Conservation (phyloP, 1,139 yeast species). For the Saccharomyces hybrid region DNA sequence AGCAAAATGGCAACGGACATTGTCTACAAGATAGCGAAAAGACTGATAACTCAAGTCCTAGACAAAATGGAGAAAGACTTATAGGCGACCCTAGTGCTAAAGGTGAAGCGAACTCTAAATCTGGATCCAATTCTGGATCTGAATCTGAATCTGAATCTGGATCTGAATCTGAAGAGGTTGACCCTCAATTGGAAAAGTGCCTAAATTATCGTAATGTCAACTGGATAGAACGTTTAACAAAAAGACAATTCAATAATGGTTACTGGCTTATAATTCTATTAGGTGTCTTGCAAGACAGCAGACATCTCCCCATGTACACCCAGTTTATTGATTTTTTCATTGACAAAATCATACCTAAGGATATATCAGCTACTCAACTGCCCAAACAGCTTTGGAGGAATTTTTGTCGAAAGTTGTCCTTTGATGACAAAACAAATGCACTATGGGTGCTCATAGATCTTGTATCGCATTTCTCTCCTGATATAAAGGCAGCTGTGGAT, state of each 20-base stretch:
- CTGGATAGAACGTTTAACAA: constrained; percentile 74
- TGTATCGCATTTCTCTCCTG: constrained; percentile 26
- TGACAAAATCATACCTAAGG: constrained; percentile 21
- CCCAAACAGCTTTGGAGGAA: constrained; percentile 31
- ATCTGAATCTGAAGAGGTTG: constrained; percentile 26
- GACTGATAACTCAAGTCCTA: constrained; percentile 16
- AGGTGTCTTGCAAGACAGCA: constrained; percentile 50
- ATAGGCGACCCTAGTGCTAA: constrained; percentile 12
- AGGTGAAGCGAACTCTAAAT: constrained; percentile 9
- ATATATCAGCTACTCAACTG: constrained; percentile 21
- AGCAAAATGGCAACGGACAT: background rate
- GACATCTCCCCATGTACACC: constrained; percentile 27
- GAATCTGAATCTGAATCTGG: constrained; percentile 8
- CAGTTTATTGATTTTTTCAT: constrained; percentile 20
- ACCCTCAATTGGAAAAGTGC: constrained; percentile 43
- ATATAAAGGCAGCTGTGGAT: constrained; percentile 28
- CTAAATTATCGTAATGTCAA: constrained; percentile 54
- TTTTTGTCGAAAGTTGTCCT: constrained; percentile 24
- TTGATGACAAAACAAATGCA: constrained; percentile 24
- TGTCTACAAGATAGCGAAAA: constrained; percentile 17
- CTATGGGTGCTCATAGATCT: constrained; percentile 31
- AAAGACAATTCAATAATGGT: constrained; percentile 73
- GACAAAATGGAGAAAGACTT: constrained; percentile 16
- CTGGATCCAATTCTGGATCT: constrained; percentile 2
- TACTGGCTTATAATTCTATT: constrained; percentile 74